phyloP scores from a whole-genome alignment of 345 rosid genomes.

The Gossypium anomalum region DNA sequence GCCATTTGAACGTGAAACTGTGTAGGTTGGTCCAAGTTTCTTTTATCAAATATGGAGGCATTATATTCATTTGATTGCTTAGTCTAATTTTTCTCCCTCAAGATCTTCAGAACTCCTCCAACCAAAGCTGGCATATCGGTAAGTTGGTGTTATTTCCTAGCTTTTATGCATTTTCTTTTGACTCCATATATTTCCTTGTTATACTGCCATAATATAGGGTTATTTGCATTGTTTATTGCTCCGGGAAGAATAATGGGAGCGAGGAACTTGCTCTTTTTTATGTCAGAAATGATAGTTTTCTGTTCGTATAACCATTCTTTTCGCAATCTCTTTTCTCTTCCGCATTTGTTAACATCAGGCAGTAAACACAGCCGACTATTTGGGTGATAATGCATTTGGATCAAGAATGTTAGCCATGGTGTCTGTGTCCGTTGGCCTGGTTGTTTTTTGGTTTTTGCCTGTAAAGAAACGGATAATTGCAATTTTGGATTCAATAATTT shows the following conservation, averaged over 20 bases:
- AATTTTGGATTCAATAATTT: background rate
- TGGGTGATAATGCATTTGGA: background rate
- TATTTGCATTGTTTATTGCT: constrained; percentile 29
- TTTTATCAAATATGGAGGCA: background rate
- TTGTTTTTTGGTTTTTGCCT: background rate
- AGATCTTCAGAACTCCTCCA: constrained; percentile 10
- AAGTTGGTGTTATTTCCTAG: background rate
- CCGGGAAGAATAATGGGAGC: constrained; percentile 26
- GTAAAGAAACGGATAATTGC: background rate
- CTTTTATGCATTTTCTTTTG: constrained; percentile 3
- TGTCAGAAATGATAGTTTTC: constrained; percentile 2
- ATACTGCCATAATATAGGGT: constrained; percentile 22
- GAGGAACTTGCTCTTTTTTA: constrained; percentile 14
- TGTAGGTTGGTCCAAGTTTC: background rate
- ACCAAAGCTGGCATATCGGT: constrained; percentile 4
- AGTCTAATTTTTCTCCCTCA: background rate
- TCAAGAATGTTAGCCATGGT: background rate
- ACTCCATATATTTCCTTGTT: constrained; percentile 1
- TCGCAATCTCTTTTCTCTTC: background rate
- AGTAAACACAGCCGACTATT: background rate
- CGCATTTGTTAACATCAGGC: background rate
- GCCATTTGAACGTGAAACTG: constrained; percentile 6
- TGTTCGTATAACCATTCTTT: background rate
- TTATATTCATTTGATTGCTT: constrained; percentile 22
- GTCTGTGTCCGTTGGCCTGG: background rate